Base-by-base conservation (phyloP, 208 protist species). In the Leishmania aethiopica region DNA sequence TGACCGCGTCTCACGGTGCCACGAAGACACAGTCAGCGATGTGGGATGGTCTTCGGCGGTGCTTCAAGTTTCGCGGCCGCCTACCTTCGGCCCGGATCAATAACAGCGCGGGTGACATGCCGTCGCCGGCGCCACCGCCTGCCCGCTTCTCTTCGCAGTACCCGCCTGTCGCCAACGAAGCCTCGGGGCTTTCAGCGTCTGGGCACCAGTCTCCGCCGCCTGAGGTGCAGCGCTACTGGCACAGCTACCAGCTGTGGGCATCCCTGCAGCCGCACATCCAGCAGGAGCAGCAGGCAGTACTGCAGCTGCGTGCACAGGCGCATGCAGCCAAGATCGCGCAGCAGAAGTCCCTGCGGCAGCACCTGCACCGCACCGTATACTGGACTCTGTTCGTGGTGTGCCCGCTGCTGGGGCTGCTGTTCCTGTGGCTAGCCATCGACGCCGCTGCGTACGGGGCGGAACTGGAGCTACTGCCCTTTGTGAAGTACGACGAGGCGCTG, bases 401-500 rank as follows among this genome's bases (percentile, higher is more conserved):
- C 42, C 89, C 85, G 60, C 86, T 89, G 74, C 51, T 89, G 3
- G 32, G 82, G 7, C 28, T 86, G 22, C 67, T 89, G 55, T 81
- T 70, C 70, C 10, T 85, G 17, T 59, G 81, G 74, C 69, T 92
- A 0, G 82, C 84, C 7, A 77, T 77, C 11, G 86, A 90, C 19
- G 72, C 74, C 32, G 35, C 73, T 13, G 32, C 84, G 19, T 92
- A 88, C 82, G 73, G 51, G 47, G 72, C 71, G 6, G 80, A 88
- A 62, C 77, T 92, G 73, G 69, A 81, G 78, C 28, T 81, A 13
- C 35, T 88, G 32, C 69, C 57, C 35, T 80, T 84, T 3, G 78
- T 87, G 55, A 79, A 88, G 59, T 89, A 92, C 74, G 89, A 89
- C 51, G 75, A 77, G 22, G 86, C 78, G 73, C 69, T 83, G 55